Conservation (phyloP, 2,329 filamentous ascomycete species). For the Coniella lustricola region DNA sequence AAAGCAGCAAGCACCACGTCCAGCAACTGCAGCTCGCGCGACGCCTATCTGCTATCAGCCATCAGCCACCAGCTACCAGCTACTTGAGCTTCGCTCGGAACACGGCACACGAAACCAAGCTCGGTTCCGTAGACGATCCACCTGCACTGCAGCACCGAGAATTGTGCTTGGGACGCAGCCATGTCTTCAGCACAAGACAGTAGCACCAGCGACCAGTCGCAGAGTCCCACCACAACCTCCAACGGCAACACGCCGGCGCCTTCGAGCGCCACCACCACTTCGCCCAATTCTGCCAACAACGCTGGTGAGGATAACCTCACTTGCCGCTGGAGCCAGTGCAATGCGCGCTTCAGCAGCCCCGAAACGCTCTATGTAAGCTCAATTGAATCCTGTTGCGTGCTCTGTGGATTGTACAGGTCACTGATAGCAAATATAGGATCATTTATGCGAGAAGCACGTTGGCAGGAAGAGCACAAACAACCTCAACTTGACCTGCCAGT, state of each 20-base stretch:
- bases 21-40: too few relatives aligned
- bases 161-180: not conserved
- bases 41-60: too few relatives aligned
- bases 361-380: conserved; percentile 54
- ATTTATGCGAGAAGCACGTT: conserved; percentile 97
- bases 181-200: conserved; percentile 15
- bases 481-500: conserved; percentile 92
- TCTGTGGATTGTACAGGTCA: not conserved
- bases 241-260: conserved; percentile 48
- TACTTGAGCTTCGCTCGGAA: not conserved
- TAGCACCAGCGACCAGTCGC: conserved; percentile 23
- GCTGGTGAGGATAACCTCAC: conserved; percentile 45
- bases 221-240: conserved; percentile 37
- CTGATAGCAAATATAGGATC: conserved; percentile 55
- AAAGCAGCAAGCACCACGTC: not conserved
- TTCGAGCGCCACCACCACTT: conserved; percentile 40
- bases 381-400: not conserved
- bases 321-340: conserved; percentile 55
- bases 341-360: conserved; percentile 50
- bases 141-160: not conserved
- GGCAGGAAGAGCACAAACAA: conserved; percentile 99
- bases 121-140: not conserved
- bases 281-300: conserved; percentile 30
- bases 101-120: conserved; percentile 1
- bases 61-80: not conserved